phyloP scores from a whole-genome alignment of 1,284 basidiomycete genomes.

The Trichosporon sp. region DNA sequence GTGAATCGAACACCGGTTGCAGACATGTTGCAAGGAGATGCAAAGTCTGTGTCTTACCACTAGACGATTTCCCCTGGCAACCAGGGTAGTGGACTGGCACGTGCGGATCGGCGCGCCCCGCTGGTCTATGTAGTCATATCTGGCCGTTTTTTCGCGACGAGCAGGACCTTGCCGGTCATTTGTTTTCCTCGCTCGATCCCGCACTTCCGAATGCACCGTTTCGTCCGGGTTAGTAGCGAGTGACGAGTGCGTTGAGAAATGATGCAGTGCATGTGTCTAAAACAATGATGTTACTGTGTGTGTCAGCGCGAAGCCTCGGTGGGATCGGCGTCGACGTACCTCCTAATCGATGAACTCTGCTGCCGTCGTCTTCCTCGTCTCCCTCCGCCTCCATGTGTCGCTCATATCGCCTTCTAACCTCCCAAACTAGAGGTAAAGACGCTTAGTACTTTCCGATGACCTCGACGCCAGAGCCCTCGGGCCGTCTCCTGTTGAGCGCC shows the following conservation, averaged over 20 bases:
- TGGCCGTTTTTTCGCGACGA: not conserved
- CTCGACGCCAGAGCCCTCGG: conserved; percentile 42
- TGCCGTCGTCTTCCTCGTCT: not conserved
- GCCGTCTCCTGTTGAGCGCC: conserved; percentile 26
- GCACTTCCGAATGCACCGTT: not conserved
- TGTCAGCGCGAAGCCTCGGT: not conserved
- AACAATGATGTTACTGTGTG: not conserved
- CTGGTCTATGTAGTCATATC: not conserved
- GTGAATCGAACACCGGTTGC: conserved; percentile 7
- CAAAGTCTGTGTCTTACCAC: conserved; percentile 7
- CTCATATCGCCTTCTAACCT: not conserved
- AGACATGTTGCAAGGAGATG: not conserved
- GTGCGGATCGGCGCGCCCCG: not conserved
- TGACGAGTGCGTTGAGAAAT: not conserved
- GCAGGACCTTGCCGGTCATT: not conserved
- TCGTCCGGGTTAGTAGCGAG: not conserved
- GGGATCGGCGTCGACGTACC: not conserved
- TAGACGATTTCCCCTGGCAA: not conserved
- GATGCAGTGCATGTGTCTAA: conserved; percentile 6
- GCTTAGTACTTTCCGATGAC: conserved; percentile 19
- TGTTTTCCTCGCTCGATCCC: not conserved
- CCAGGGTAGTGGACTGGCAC: not conserved
- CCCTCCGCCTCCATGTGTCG: not conserved
- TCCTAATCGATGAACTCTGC: not conserved
- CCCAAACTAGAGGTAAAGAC: not conserved